phyloP scores from a whole-genome alignment of 331 rosid genomes.

The Malus hybrid region DNA sequence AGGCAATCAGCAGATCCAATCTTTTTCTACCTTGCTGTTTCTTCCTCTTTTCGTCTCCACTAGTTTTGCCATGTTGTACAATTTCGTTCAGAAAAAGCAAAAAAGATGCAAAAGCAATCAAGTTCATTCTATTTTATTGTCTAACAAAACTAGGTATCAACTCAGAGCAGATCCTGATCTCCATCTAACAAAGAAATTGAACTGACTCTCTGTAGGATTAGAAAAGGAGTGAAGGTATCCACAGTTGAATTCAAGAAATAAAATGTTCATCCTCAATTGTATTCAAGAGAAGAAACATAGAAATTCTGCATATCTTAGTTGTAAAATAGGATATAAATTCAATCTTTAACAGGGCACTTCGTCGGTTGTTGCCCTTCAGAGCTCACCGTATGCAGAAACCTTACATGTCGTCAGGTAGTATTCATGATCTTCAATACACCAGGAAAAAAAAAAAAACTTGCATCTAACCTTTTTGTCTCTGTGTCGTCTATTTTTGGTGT shows the following conservation, averaged over 20 bases:
- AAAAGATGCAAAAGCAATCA: not conserved
- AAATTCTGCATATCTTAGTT: not conserved
- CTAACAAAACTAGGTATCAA: not conserved
- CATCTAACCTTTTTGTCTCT: not conserved
- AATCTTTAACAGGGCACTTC: not conserved
- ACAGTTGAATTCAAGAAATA: not conserved
- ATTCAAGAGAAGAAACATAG: not conserved
- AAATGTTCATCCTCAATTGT: not conserved
- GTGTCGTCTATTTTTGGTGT: not conserved
- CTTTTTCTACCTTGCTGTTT: constrained; percentile 3
- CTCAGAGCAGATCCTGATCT: too few relatives aligned
- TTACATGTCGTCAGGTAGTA: not conserved
- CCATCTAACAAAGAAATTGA: too few relatives aligned
- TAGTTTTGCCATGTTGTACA: constrained; percentile 9
- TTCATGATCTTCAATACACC: not conserved
- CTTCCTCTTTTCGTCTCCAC: constrained; percentile 9
- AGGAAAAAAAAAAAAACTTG: not conserved
- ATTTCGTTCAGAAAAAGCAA: not conserved
- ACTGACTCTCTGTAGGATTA: not conserved
- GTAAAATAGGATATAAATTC: not conserved
- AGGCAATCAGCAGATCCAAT: constrained; percentile 5
- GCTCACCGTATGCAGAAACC: not conserved
- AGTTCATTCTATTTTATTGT: not conserved
- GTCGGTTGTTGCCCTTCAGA: not conserved
- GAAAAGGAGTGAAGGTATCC: not conserved